Evolutionary conservation across 2,329 filamentous ascomycete genomes (phyloP), one percentile per base, ranked within the genome.

Genomic region (Penicillium sp.): DNA sequence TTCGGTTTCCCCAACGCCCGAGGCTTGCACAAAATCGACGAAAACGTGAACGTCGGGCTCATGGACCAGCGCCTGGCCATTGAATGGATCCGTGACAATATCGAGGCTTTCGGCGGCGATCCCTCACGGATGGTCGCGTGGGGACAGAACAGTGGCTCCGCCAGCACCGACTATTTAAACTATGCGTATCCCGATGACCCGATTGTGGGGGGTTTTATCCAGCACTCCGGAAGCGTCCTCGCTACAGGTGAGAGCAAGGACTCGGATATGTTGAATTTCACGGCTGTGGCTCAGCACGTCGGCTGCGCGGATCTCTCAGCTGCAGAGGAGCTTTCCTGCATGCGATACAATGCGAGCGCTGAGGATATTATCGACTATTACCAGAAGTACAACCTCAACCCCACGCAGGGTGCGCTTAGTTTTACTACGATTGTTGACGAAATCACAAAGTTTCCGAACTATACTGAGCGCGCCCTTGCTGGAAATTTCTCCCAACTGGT

Each of bases 151-250:
- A 58, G 58, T 5, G 58, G 61, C 8, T 58, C 48, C 13, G 54
- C 38, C 7, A 45, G 46, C 29, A 31, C 47, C n/a, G 49, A 54
- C 15, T n/a, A 50, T 3, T 64, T 61, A 23, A 17, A 41, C 13
- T 64, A 61, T 19, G 53, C 17, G 1, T 53, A 53, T 81, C 60
- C 63, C 82, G 56, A 71, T 3, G 66, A 75, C 41, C 71, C 73
- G 5, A 63, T 75, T 35, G 66, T 58, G 29, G 61, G 46, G 13
- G 65, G 65, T 7, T 59, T 67, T 13, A 63, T 64, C 31, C 35
- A 56, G 26, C 55, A 71, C 60, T 71, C 70, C 3, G 70, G 68
- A 3, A 31, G 45, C 13, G 31, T 51, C 35, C 26, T 21, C 23
- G 45, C 48, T 17, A 55, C 41, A 23, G 29, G 31, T 3, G n/a